These are phyloP conservation scores for Lactifluus echinatus DNA, from an alignment of 768 basidiomycete genomes.

Conservation along the genomic window DNA sequence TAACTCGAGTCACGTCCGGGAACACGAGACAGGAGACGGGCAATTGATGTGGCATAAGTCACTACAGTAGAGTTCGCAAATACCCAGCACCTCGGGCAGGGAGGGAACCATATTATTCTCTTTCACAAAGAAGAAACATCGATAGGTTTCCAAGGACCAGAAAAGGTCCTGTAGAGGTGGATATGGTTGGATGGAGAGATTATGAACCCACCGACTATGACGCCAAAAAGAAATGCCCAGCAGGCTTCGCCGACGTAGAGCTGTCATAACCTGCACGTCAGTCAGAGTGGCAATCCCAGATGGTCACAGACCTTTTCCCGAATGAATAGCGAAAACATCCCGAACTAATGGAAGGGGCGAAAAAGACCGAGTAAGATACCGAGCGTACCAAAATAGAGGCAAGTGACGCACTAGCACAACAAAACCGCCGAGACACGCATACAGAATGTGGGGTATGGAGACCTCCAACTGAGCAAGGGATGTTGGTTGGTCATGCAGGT, in stretches of 20 bases:
- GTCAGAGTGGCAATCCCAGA: not conserved
- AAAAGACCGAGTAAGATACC: not conserved
- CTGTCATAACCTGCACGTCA: conserved; percentile 27
- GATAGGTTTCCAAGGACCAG: not conserved
- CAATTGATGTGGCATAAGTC: not conserved
- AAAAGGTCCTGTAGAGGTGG: not conserved
- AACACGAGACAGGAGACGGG: not conserved
- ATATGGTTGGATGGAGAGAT: not conserved
- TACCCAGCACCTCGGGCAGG: not conserved
- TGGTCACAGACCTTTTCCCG: conserved; percentile 61
- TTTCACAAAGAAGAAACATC: too few relatives aligned
- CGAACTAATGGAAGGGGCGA: conserved; percentile 47
- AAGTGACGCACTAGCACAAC: conserved; percentile 53
- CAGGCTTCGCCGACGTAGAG: conserved; percentile 95
- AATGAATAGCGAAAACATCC: conserved; percentile 89
- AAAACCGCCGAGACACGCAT: conserved; percentile 75
- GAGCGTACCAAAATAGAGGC: not conserved
- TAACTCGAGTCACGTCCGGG: not conserved
- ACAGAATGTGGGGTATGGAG: conserved; percentile 63
- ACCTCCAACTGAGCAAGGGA: conserved; percentile 41
- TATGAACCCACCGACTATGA: conserved; percentile 62
- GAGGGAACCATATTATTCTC: too few relatives aligned
- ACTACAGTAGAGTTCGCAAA: not conserved
- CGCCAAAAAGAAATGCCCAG: conserved; percentile 89
- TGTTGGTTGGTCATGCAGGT: not conserved